phyloP scores from a whole-genome alignment of 2,329 filamentous ascomycete species.

The Paecilomyces sp. region DNA sequence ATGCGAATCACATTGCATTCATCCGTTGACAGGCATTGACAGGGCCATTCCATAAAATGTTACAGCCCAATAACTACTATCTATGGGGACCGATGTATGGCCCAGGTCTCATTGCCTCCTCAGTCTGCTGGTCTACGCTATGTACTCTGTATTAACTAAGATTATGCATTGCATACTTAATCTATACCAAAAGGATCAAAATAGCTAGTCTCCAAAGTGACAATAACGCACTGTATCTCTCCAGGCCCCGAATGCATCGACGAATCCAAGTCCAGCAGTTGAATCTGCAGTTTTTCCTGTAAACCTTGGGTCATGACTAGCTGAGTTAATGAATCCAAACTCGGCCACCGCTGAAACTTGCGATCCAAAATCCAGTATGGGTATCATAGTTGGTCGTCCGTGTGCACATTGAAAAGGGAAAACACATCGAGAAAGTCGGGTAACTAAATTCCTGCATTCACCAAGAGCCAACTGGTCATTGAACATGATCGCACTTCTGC shows the following conservation, averaged over 20 bases:
- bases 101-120: too few relatives aligned
- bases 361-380: slow-evolving; percentile 28
- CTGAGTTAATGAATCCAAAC: not conserved
- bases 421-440: slow-evolving; percentile 30
- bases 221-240: not conserved
- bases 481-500: slow-evolving; percentile 45
- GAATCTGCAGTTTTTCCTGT: not conserved
- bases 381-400: slow-evolving; percentile 42
- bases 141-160: not conserved
- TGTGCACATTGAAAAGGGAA: slow-evolving; percentile 47
- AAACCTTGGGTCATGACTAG: not conserved
- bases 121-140: too few relatives aligned
- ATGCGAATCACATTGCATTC: too few relatives aligned
- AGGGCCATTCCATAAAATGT: too few relatives aligned
- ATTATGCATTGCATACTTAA: not conserved
- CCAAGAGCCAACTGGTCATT: slow-evolving; percentile 34
- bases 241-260: slow-evolving; percentile 1
- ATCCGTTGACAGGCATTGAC: too few relatives aligned
- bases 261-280: not conserved
- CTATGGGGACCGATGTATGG: too few relatives aligned
- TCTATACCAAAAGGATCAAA: not conserved
- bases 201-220: not conserved
- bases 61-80: too few relatives aligned
- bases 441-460: slow-evolving; percentile 34
- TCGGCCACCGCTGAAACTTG: not conserved